These are phyloP conservation scores for Microsporum canis DNA, from an alignment of 2,329 filamentous ascomycete species.

Conservation along the genomic window DNA sequence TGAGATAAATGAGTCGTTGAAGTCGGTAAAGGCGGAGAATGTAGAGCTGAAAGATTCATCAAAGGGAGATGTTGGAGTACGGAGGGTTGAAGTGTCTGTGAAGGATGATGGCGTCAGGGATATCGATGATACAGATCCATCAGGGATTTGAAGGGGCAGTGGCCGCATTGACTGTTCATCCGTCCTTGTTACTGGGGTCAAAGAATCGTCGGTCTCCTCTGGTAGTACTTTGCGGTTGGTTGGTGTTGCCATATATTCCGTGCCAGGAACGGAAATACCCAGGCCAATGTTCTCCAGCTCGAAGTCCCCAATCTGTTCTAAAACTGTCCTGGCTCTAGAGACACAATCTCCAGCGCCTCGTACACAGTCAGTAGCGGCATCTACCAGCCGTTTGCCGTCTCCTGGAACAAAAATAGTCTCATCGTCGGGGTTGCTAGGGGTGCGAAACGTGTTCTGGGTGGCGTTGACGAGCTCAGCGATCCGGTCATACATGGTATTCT, in stretches of 20 bases:
- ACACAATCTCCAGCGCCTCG: conserved; percentile 85
- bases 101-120: conserved; percentile 19
- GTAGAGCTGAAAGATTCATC: conserved; percentile 14
- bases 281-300: conserved; percentile 55
- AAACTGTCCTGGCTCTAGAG: conserved; percentile 68
- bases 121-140: conserved; percentile 22
- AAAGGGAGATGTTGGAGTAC: conserved; percentile 22
- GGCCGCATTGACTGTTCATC: conserved; percentile 21
- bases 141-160: conserved; percentile 37
- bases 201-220: neutral
- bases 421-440: conserved; percentile 53
- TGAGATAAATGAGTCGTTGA: conserved; percentile 15
- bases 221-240: neutral
- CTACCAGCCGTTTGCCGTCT: conserved; percentile 62
- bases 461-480: conserved; percentile 71
- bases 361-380: conserved; percentile 76
- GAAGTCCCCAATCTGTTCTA: conserved; percentile 84
- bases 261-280: conserved; percentile 31
- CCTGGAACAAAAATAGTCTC: conserved; percentile 72
- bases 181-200: neutral
- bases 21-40: conserved; percentile 11
- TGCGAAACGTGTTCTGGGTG: conserved; percentile 65
- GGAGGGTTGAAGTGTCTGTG: conserved; percentile 25
- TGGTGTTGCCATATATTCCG: conserved; percentile 6
- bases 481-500: conserved; percentile 64